phyloP scores from a whole-genome alignment of 257 asterid species.

The Schizonepeta tenuifolia region DNA sequence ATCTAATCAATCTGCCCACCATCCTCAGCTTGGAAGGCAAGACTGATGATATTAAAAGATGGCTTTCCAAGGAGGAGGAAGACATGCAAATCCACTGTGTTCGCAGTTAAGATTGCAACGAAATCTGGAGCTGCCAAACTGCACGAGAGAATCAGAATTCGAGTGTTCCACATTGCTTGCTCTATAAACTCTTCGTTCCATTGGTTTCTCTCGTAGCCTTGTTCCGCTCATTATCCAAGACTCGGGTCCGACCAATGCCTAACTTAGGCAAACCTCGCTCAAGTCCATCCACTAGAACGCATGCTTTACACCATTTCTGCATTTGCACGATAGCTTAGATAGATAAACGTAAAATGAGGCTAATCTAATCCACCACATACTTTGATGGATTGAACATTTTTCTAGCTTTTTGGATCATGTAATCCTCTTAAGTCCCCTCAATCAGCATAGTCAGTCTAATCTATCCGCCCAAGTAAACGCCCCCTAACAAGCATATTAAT shows the following conservation, averaged over 20 bases:
- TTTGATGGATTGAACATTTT: not conserved
- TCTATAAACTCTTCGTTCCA: conserved; percentile 53
- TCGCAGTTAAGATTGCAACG: not conserved
- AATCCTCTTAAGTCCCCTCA: not conserved
- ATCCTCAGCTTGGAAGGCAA: too few relatives aligned
- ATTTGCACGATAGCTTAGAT: not conserved
- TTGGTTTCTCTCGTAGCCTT: conserved; percentile 43
- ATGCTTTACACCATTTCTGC: conserved; percentile 98
- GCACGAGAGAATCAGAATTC: conserved; percentile 54
- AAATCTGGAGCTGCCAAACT: not conserved
- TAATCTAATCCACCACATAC: not conserved
- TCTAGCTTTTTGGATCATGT: not conserved
- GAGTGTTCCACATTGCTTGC: conserved; percentile 76
- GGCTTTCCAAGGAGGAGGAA: not conserved
- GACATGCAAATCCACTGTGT: not conserved
- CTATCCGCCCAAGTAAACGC: not conserved
- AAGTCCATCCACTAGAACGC: conserved; percentile 87
- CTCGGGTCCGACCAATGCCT: conserved; percentile 81
- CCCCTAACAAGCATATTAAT: not conserved
- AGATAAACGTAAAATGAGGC: not conserved
- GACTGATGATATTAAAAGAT: not conserved
- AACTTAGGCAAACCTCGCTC: conserved; percentile 92
- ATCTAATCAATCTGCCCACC: not conserved
- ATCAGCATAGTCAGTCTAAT: not conserved
- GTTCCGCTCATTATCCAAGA: conserved; percentile 41